Evolutionary conservation across 1,284 basidiomycete species (phyloP).

Genomic region (Phellopilus nigrolimitatus): DNA sequence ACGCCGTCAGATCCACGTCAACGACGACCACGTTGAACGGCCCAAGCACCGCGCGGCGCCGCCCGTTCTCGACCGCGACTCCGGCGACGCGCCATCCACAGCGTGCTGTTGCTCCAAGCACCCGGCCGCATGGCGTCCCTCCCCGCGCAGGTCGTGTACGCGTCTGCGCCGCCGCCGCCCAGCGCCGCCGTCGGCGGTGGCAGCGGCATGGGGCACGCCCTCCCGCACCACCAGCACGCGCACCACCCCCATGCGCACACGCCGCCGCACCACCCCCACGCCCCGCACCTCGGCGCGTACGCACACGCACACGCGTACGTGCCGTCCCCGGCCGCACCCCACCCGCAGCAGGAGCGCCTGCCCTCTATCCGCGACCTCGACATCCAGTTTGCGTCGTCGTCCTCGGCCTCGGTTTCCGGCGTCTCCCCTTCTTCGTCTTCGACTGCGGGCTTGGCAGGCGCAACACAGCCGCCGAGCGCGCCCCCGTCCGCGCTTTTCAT

Average conservation of each 20-base stretch:
- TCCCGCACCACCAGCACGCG: not conserved
- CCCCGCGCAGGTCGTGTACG: conserved; percentile 17
- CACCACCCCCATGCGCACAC: conserved; percentile 8
- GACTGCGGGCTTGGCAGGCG: not conserved
- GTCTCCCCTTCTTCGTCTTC: conserved; percentile 17
- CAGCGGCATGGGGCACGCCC: not conserved
- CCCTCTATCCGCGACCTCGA: conserved; percentile 21
- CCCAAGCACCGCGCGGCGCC: no score
- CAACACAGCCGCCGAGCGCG: conserved; percentile 27
- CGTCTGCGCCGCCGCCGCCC: conserved; percentile 1
- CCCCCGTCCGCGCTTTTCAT: conserved; percentile 17
- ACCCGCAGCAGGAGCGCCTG: conserved; percentile 25
- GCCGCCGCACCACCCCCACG: not conserved
- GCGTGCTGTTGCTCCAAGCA: no score
- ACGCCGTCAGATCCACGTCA: no score
- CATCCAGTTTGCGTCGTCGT: conserved; percentile 1
- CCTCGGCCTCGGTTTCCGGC: conserved; percentile 17
- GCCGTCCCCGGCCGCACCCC: conserved; percentile 9
- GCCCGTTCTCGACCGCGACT: no score
- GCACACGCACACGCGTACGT: not conserved
- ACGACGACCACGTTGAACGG: no score
- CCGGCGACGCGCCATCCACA: no score
- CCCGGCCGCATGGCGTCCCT: conserved; percentile 13
- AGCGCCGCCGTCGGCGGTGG: conserved; percentile 3
- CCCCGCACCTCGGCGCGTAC: conserved; percentile 1